Evolutionary conservation across 371 early-diverging fungal species (phyloP), one percentile per base, ranked within the genome.

Genomic region (Rhizopus microsporus): DNA sequence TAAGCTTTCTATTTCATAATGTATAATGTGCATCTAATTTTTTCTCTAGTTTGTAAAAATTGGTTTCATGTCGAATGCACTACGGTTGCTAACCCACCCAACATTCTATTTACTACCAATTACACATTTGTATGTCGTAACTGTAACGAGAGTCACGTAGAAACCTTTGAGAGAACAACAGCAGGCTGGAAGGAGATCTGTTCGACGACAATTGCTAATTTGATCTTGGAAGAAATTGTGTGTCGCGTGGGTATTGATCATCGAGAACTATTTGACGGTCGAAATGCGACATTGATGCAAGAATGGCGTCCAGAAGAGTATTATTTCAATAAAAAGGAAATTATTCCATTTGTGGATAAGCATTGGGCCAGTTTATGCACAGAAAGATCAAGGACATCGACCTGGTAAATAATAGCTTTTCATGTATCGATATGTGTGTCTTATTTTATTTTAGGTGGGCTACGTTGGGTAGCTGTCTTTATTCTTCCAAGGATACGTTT

Each of bases 131-230:
- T 67, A 0, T 88, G 89, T 63, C 69, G 63, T 10, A 55, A 66
- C 12, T 84, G 83, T 56, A 63, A 59, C 15, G 64, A 65, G 10
- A 64, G 60, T 47, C 62, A 65, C 23, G 59, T 47, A n/a, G 85
- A 85, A 48, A 67, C 62, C 23, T 86, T 79, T 63, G 82, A 87
- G 66, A 78, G 87, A 23, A 83, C 82, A 3, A 78, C 84, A 12
- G 87, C 86, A 7, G 83, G 85, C 23, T 88, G 89, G 89, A 87
- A 88, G 61, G 88, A 87, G 57, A 85, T 87, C 5, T 81, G 83
- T 31, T 80, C 83, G 7, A 84, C 86, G 1, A 77, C 87, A 0
- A 79, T 88, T 17, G 88, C 89, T 42, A 87, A 87, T 57, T 57
- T 88, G 33, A 78, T 79, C 37, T 60, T 88, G 5, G 78, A 85